Percentiles rank a stretch among this genome's conserved stretches.
These are phyloP conservation scores for Ophiostoma triangulosporum DNA, from an alignment of 2,329 filamentous ascomycete genomes.

Conservation along the genomic window DNA sequence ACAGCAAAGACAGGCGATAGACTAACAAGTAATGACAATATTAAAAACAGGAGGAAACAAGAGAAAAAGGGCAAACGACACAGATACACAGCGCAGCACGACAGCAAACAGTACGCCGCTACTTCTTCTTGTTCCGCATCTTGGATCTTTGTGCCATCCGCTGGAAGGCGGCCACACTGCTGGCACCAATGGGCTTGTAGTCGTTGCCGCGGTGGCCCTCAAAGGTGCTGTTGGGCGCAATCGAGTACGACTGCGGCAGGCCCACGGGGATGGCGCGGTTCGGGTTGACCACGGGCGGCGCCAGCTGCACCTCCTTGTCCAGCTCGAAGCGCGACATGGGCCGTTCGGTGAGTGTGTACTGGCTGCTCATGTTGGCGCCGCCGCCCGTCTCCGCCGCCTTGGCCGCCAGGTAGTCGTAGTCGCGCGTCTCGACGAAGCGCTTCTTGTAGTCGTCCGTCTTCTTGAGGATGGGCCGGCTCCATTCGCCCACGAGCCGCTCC, in stretches of 20 bases:
- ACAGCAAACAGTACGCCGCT: not conserved
- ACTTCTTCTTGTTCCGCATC: slow-evolving; percentile 16
- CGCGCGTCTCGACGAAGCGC: slow-evolving; percentile 50
- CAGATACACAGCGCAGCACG: not conserved
- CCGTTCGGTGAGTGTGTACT: slow-evolving; percentile 37
- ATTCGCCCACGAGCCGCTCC: slow-evolving; percentile 83
- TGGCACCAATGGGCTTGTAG: slow-evolving; percentile 48
- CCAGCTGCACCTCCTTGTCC: slow-evolving; percentile 46
- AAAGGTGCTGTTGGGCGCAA: slow-evolving; percentile 49
- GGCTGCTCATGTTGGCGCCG: slow-evolving; percentile 18
- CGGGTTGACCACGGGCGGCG: slow-evolving; percentile 34
- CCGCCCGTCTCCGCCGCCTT: slow-evolving; percentile 31
- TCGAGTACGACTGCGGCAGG: slow-evolving; percentile 43
- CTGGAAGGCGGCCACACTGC: slow-evolving; percentile 50
- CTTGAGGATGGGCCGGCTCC: slow-evolving; percentile 89
- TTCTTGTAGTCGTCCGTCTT: slow-evolving; percentile 92
- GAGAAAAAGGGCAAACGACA: not conserved
- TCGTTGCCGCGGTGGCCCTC: slow-evolving; percentile 35
- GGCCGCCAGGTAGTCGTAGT: slow-evolving; percentile 47
- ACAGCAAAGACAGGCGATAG: not conserved
- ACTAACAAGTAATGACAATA: not conserved
- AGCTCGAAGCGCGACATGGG: slow-evolving; percentile 29
- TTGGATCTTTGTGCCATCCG: slow-evolving; percentile 53
- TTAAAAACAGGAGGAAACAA: not conserved
- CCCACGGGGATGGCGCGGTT: slow-evolving; percentile 45